A percentile compares a stretch with the other conserved stretches of the same genome.
These are phyloP conservation scores for Falciphora oryzae DNA, from an alignment of 2,329 filamentous ascomycete species.

Conservation along the genomic window DNA sequence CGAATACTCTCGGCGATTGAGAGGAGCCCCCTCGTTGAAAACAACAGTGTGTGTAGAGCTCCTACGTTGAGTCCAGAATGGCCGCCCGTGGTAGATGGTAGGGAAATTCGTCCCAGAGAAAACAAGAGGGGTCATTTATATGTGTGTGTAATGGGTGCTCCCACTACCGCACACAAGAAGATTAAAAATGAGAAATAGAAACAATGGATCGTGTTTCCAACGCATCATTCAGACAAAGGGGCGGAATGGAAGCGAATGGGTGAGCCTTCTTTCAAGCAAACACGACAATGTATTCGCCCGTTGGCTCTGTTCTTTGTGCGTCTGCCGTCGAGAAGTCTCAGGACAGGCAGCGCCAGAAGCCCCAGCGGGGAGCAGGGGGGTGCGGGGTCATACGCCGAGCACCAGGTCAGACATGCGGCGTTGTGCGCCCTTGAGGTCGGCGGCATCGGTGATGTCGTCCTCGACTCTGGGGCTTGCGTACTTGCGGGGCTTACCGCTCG, in stretches of 20 bases:
- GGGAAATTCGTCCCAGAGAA: no score
- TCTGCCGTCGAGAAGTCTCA: no score
- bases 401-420: background rate
- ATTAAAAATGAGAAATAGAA: background rate
- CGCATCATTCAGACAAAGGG: background rate
- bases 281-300: background rate
- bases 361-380: no score
- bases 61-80: no score
- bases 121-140: background rate
- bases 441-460: background rate
- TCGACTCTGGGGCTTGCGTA: conserved; percentile 8
- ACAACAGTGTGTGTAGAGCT: no score
- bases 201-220: background rate
- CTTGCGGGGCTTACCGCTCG: background rate
- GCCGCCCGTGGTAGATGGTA: no score
- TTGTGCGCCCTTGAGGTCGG: background rate
- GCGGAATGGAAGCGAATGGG: background rate
- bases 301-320: background rate
- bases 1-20: background rate
- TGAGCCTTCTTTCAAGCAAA: background rate
- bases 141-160: background rate
- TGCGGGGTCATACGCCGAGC: background rate
- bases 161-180: background rate
- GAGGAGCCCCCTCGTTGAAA: background rate
- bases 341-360: no score